A percentile compares a stretch with the other conserved stretches of the same genome.
Conservation (phyloP, 2,329 filamentous ascomycete species). For the Calonectria pteridis region DNA sequence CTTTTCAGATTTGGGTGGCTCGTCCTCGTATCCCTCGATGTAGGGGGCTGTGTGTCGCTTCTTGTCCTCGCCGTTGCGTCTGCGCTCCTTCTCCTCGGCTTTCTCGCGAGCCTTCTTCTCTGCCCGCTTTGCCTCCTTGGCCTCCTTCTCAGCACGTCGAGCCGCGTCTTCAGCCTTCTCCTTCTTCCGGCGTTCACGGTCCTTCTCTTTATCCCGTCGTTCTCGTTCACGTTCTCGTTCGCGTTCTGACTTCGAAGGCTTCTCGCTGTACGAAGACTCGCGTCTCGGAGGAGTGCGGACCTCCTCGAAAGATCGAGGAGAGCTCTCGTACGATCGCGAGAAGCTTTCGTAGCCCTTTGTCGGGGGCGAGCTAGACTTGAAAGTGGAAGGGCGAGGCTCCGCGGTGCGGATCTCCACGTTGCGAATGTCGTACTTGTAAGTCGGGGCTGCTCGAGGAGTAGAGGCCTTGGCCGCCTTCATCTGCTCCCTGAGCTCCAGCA, state of each 20-base stretch:
- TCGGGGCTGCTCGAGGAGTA: slow-evolving; percentile 56
- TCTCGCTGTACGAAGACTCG: slow-evolving; percentile 58
- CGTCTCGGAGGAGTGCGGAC: slow-evolving; percentile 53
- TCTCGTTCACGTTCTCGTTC: slow-evolving; percentile 43
- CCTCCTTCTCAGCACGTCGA: slow-evolving; percentile 51
- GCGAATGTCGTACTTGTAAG: slow-evolving; percentile 59
- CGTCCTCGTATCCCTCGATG: slow-evolving; percentile 51
- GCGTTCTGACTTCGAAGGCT: slow-evolving; percentile 57
- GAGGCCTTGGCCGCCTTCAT: slow-evolving; percentile 58
- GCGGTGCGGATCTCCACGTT: slow-evolving; percentile 65
- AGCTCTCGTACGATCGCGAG: slow-evolving; percentile 51
- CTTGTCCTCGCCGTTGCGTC: neutral
- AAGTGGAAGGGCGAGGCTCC: slow-evolving; percentile 60
- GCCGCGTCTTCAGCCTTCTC: slow-evolving; percentile 45
- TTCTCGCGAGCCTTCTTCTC: slow-evolving; percentile 41
- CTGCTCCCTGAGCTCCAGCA: slow-evolving; percentile 74
- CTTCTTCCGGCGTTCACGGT: slow-evolving; percentile 29
- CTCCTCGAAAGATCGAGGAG: slow-evolving; percentile 61
- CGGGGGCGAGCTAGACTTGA: slow-evolving; percentile 53
- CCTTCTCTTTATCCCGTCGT: slow-evolving; percentile 22
- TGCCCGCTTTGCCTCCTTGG: slow-evolving; percentile 51
- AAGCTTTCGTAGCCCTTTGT: slow-evolving; percentile 38
- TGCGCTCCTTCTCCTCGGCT: neutral
- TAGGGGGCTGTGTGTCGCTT: slow-evolving; percentile 39
- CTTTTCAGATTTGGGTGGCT: slow-evolving; percentile 48